Evolutionary conservation across 1,139 yeast species (phyloP), one percentile per base, ranked within the genome.

Genomic region (Lizanozyma gosingica): DNA sequence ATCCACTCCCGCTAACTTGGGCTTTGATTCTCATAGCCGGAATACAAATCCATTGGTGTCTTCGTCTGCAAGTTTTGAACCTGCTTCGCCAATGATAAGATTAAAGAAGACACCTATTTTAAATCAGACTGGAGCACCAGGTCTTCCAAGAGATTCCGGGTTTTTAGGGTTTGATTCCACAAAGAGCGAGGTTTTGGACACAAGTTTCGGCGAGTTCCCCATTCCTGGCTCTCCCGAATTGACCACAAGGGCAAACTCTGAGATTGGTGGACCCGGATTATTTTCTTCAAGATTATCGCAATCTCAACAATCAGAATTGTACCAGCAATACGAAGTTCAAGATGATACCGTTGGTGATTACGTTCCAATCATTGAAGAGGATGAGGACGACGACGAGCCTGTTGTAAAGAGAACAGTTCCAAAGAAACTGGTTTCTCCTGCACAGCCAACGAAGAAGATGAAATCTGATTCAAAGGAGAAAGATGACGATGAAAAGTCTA

Each of bases 211-310:
- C 29, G 70, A 62, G 34, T 70, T 68, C 49, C 69, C 76, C 2
- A 69, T 70, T 18, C 76, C 76, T 2, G 73, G 73, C 3, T 65
- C 73, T 1, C 76, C 76, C 2, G 75, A 69, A 18, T 54, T 56
- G 37, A 66, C 74, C 4, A 68, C 73, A 0, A 50, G 76, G 41
- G 75, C 74, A 29, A 69, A 70, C 47, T 67, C 74, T 3, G 73
- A 69, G 1, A 51, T 67, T 38, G 72, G 70, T 15, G 68, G 67
- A 14, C 48, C 57, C 2, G 50, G 53, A 1, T 63, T 63, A 45
- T 57, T 50, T 40, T 63, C 71, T 1, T 64, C 71, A 6, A 51
- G 72, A 40, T 57, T 70, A 41, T 67, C 73, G 0, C 73, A 70
- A 46, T 68, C 73, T 2, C 74, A 69, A 40, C 73, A 67, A 44